Percentiles rank a stretch among this genome's conserved stretches.
Conservation (phyloP, 805 yeast genomes). For the Teunomyces gatunensis region DNA sequence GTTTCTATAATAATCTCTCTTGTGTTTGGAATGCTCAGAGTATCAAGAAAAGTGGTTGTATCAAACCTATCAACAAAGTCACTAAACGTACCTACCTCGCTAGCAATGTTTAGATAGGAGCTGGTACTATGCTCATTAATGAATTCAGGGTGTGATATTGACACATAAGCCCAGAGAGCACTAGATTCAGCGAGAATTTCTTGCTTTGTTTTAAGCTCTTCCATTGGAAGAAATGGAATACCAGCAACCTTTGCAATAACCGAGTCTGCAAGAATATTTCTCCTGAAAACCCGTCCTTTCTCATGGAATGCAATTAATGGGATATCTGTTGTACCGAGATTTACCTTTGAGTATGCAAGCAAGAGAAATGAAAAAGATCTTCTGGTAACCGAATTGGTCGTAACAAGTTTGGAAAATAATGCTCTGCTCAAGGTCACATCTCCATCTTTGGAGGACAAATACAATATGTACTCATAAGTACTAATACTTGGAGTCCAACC, state of each 20-base stretch:
- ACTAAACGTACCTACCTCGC: conserved; percentile 28
- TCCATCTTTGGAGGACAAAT: conserved; percentile 76
- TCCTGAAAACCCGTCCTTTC: conserved; percentile 46
- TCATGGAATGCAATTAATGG: conserved; percentile 37
- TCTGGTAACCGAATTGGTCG: conserved; percentile 32
- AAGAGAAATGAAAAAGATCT: conserved; percentile 45
- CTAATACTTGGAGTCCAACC: conserved; percentile 43
- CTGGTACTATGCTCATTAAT: conserved; percentile 45
- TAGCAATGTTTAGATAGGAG: conserved; percentile 50
- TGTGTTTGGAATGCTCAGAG: conserved; percentile 17
- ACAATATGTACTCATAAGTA: conserved; percentile 66
- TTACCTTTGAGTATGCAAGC: conserved; percentile 47
- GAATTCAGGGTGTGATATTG: conserved; percentile 41
- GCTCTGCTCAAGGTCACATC: conserved; percentile 74
- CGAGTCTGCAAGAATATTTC: conserved; percentile 42
- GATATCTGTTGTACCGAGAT: conserved; percentile 21
- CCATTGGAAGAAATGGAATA: conserved; percentile 73
- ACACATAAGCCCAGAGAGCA: conserved; percentile 66
- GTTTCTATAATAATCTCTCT: not conserved
- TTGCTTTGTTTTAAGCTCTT: conserved; percentile 33
- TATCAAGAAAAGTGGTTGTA: conserved; percentile 27
- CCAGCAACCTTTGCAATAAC: conserved; percentile 27
- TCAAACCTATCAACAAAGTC: conserved; percentile 36
- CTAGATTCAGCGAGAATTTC: conserved; percentile 69
- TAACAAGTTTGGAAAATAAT: conserved; percentile 47